These are phyloP conservation scores for Verticillium isaacii DNA, from an alignment of 2,329 filamentous ascomycete species.

Conservation along the genomic window DNA sequence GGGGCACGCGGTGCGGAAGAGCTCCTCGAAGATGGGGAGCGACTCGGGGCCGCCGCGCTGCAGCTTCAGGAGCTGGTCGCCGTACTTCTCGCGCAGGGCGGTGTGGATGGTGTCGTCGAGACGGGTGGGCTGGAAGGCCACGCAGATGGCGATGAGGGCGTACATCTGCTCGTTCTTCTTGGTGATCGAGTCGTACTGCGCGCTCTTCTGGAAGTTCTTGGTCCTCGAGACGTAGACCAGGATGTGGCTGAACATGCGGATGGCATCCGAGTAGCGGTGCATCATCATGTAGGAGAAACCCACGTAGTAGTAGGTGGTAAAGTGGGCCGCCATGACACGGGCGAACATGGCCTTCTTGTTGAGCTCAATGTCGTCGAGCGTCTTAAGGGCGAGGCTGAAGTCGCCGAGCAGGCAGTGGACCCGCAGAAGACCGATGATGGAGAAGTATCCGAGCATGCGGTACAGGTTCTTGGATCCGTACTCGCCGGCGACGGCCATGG, in stretches of 20 bases:
- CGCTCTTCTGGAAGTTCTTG: conserved; percentile 99
- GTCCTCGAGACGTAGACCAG: conserved; percentile 97
- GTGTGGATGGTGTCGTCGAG: conserved; percentile 99
- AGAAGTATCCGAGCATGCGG: conserved; percentile 98
- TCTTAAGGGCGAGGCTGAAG: conserved; percentile 97
- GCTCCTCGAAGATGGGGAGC: conserved; percentile 94
- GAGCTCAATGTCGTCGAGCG: conserved; percentile 97
- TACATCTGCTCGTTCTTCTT: conserved; percentile 99
- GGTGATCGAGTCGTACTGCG: conserved; percentile 95
- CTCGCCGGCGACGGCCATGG: conserved; percentile 81
- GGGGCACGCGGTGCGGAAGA: conserved; percentile 96
- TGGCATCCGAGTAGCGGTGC: conserved; percentile 97
- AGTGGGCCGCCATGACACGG: conserved; percentile 98
- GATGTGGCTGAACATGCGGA: conserved; percentile 99
- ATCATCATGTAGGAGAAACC: conserved; percentile 99
- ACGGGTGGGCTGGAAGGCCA: conserved; percentile 93
- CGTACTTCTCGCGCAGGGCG: conserved; percentile 96
- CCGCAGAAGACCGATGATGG: conserved; percentile 92
- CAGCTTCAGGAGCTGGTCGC: conserved; percentile 93
- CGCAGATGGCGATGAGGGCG: conserved; percentile 96
- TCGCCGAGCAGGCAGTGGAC: conserved; percentile 96
- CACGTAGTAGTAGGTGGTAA: conserved; percentile 99
- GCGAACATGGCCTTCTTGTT: conserved; percentile 99
- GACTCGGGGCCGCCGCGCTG: conserved; percentile 94
- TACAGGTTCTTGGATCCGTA: conserved; percentile 94